Conservation (phyloP, 2,329 filamentous ascomycete species). For the Neurospora crassa region DNA sequence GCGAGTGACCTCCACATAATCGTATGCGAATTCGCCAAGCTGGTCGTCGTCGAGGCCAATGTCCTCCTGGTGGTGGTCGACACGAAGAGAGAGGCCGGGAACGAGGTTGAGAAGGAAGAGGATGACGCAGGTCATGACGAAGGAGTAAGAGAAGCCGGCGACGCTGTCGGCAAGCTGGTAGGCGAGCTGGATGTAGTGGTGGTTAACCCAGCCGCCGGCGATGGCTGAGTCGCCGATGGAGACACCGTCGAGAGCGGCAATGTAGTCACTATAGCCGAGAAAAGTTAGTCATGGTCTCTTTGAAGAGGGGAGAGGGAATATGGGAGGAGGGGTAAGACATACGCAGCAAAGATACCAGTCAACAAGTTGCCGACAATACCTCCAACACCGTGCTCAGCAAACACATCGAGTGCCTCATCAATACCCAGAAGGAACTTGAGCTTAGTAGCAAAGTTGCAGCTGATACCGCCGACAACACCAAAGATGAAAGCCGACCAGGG, state of each 20-base stretch:
- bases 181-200: constrained; percentile 61
- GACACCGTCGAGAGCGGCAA: constrained; percentile 63
- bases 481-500: constrained; percentile 50
- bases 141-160: constrained; percentile 56
- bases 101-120: constrained; percentile 62
- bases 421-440: constrained; percentile 65
- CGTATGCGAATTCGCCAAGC: constrained; percentile 75
- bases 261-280: constrained; percentile 43
- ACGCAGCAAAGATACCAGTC: constrained; percentile 69
- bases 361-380: constrained; percentile 73
- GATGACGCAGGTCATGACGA: constrained; percentile 58
- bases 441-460: constrained; percentile 82
- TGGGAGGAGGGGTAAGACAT: constrained; percentile 21
- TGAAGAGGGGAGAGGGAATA: background rate
- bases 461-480: constrained; percentile 49
- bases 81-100: constrained; percentile 60
- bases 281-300: constrained; percentile 5
- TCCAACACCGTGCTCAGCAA: constrained; percentile 80
- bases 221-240: constrained; percentile 26
- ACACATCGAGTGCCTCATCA: constrained; percentile 83
- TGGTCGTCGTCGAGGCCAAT: constrained; percentile 64
- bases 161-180: constrained; percentile 62
- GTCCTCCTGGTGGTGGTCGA: constrained; percentile 57
- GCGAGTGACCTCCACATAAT: constrained; percentile 63
- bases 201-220: constrained; percentile 60